phyloP scores from a whole-genome alignment of 768 basidiomycete species.

The Clitopilus passeckerianus region DNA sequence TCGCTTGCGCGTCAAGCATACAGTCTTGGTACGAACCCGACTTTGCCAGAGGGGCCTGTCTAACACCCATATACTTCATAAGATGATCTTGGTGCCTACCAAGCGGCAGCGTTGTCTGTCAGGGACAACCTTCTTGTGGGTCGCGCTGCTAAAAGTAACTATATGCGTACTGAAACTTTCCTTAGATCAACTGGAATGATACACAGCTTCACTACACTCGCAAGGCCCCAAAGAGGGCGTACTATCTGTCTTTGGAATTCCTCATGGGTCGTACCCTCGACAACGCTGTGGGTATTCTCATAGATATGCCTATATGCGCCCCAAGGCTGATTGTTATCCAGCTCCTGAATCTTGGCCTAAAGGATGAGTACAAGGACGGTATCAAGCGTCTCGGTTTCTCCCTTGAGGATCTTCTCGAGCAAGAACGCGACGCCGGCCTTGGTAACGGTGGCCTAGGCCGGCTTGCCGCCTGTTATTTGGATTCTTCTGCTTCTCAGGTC shows the following conservation, averaged over 20 bases:
- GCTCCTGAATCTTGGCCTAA: slow-evolving; percentile 85
- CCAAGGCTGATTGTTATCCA: slow-evolving; percentile 24
- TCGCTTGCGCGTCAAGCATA: slow-evolving; percentile 88
- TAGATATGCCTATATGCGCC: slow-evolving; percentile 31
- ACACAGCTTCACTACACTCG: slow-evolving; percentile 75
- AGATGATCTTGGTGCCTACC: slow-evolving; percentile 85
- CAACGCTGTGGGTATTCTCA: slow-evolving; percentile 51
- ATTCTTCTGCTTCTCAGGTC: slow-evolving; percentile 84
- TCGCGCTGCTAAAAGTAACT: slow-evolving; percentile 1
- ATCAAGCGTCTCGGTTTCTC: slow-evolving; percentile 81
- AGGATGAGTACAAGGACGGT: slow-evolving; percentile 66
- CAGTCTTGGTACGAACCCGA: slow-evolving; percentile 56
- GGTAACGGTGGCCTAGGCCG: slow-evolving; percentile 96
- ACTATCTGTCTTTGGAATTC: slow-evolving; percentile 96
- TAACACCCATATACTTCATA: neutral
- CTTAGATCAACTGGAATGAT: slow-evolving; percentile 81
- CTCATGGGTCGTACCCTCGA: slow-evolving; percentile 80
- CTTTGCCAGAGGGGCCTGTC: neutral
- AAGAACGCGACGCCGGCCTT: slow-evolving; percentile 91
- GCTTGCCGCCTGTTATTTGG: slow-evolving; percentile 95
- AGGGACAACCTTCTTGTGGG: slow-evolving; percentile 83
- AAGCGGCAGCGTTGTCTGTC: slow-evolving; percentile 83
- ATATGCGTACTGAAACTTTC: neutral
- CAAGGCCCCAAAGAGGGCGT: slow-evolving; percentile 84
- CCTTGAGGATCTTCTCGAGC: slow-evolving; percentile 80